Percentiles rank a stretch among this genome's conserved stretches.
These are phyloP conservation scores for Hibiscus mutabilis DNA, from an alignment of 345 rosid species.

Conservation along the genomic window DNA sequence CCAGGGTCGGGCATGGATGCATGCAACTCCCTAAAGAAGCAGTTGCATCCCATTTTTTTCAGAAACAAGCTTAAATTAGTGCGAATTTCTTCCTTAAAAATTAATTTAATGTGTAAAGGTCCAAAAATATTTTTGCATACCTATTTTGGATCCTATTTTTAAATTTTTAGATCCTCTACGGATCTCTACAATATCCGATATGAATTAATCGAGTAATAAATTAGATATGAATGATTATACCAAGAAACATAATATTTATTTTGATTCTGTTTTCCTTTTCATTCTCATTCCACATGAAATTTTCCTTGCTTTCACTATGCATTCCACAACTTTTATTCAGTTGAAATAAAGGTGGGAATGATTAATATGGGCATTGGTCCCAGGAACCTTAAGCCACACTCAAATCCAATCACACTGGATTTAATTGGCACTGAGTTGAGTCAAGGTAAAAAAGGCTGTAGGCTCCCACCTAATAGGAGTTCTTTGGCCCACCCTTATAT, in stretches of 20 bases:
- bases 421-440: constrained; percentile 17
- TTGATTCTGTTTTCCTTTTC: constrained; percentile 6
- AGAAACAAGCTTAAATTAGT: too few species aligned
- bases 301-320: constrained; percentile 20
- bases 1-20: too few species aligned
- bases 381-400: constrained; percentile 20
- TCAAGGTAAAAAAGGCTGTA: constrained; percentile 21
- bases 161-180: too few species aligned
- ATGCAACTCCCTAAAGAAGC: too few species aligned
- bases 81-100: too few species aligned
- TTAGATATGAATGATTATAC: not conserved
- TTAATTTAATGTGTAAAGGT: too few species aligned
- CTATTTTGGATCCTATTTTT: too few species aligned
- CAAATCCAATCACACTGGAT: constrained; percentile 25
- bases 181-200: too few species aligned
- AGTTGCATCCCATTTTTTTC: too few species aligned
- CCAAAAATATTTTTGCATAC: too few species aligned
- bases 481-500: not conserved
- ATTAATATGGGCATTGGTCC: constrained; percentile 15
- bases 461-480: constrained; percentile 19
- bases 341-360: constrained; percentile 27
- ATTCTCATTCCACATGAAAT: not conserved
- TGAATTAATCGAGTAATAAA: too few species aligned
- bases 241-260: constrained; percentile 13
- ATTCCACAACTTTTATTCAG: constrained; percentile 27